Conservation (phyloP, 768 basidiomycete genomes). For the Amanita rubescens region DNA sequence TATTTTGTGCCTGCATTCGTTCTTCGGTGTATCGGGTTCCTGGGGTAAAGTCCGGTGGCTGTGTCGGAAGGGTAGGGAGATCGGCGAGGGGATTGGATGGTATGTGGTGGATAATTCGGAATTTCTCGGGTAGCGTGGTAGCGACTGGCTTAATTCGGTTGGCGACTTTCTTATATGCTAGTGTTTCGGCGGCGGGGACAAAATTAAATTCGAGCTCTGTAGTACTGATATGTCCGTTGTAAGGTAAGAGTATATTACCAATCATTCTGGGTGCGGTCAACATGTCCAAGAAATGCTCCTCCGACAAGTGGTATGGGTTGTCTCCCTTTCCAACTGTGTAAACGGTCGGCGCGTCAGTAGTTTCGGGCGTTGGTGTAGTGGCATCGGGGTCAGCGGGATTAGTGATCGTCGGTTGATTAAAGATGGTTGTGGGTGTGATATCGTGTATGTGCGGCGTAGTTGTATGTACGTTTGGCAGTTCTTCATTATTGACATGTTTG, state of each 20-base stretch:
- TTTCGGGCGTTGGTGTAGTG: too few species aligned
- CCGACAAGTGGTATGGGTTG: not conserved
- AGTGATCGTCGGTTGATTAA: too few species aligned
- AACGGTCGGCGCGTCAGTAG: too few species aligned
- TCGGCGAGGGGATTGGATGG: slow-evolving; percentile 7
- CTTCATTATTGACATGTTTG: too few species aligned
- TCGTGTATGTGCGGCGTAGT: too few species aligned
- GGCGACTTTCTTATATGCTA: slow-evolving; percentile 26
- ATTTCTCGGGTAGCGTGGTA: not conserved
- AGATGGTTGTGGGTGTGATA: too few species aligned
- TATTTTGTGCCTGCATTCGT: slow-evolving; percentile 10
- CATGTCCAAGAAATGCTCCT: not conserved
- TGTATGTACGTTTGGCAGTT: not conserved
- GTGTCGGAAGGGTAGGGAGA: slow-evolving; percentile 4
- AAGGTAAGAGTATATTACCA: not conserved
- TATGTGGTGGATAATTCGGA: slow-evolving; percentile 7
- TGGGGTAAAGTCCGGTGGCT: slow-evolving; percentile 11
- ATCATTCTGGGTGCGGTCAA: not conserved
- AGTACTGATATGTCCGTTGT: not conserved
- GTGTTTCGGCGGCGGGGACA: not conserved
- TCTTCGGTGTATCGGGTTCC: slow-evolving; percentile 16
- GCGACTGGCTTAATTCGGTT: slow-evolving; percentile 2
- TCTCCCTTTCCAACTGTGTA: not conserved
- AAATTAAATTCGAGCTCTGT: not conserved
- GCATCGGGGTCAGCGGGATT: too few species aligned